Evolutionary conservation across 345 rosid genomes (phyloP).

Genomic region (Crucihimalaya himalaica): DNA sequence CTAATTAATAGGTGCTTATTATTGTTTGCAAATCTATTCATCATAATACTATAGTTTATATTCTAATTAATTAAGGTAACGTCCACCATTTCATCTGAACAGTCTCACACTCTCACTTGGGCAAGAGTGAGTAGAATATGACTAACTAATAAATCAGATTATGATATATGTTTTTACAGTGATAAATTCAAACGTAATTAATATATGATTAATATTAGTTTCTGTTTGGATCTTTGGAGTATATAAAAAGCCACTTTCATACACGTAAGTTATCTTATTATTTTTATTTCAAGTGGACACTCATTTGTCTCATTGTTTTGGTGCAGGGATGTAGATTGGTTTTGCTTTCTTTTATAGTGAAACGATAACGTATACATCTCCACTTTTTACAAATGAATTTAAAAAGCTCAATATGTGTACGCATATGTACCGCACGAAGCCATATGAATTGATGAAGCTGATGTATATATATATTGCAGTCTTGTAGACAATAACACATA

Average conservation of each 20-base stretch:
- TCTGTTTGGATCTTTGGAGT: neutral
- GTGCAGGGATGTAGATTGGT: neutral
- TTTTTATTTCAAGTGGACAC: constrained; percentile 8
- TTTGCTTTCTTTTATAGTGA: neutral
- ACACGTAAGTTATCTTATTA: neutral
- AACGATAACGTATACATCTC: constrained; percentile 23
- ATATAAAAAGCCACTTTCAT: neutral
- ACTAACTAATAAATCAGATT: neutral
- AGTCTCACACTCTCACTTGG: constrained; percentile 6
- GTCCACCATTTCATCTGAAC: neutral
- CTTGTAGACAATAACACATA: constrained; percentile 9
- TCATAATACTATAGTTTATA: neutral
- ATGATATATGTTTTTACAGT: neutral
- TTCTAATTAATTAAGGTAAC: neutral
- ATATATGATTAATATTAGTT: neutral
- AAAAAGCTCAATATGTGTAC: neutral
- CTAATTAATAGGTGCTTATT: neutral
- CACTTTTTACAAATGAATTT: constrained; percentile 1
- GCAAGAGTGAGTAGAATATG: neutral
- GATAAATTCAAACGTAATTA: neutral
- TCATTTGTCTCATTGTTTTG: neutral
- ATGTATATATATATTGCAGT: neutral
- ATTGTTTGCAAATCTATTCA: neutral
- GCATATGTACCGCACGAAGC: constrained; percentile 11
- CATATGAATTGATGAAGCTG: neutral